Evolutionary conservation across 129 eudicot species (phyloP), one percentile per base, ranked within the genome.

Genomic region (Flaveria trinervia): DNA sequence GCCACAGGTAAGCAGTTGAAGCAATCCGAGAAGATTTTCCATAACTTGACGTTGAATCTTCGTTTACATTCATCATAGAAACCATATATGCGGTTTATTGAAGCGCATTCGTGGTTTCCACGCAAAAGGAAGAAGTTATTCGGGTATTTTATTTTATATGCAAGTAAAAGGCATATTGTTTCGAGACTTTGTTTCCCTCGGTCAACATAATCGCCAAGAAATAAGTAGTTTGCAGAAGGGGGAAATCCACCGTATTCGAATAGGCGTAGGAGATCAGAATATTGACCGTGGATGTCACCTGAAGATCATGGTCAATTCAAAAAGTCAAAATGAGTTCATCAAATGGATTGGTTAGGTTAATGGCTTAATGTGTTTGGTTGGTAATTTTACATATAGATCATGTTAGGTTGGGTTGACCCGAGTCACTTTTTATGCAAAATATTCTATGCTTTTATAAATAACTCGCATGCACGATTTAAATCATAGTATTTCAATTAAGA

Each of bases 281-380:
- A 87, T 76, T 87, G 91, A 69, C 91, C 91, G 59, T 87, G 91
- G 67, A 87, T 81, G 62, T 87, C 91, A 68, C 91, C 91, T 87
- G 75, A 66, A 14, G 54, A 75, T 9, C n/a, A 44, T 68, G 18
- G 3, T 61, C 67, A 25, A 59, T 59, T 52, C 16, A 50, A 15
- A 36, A 15, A 18, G 52, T 36, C 14, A 62, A 75, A 17, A 25
- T 30, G 36, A 30, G 36, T 3, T 30, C 36, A 30, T 30, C 36
- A 30, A 30, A 30, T 30, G 36, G 36, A 30, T 30, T 30, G 36
- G 36, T 30, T 30, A 30, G 36, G 5, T 30, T 30, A 30, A 23
- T 23, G 26, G 1, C 26, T 23, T 23, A 23, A 30, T 4, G 36
- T 30, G 36, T 30, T 30, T 30, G 36, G 66, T 60, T 60, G 17